Evolutionary conservation across 495 filamentous ascomycete species (phyloP).

Genomic region (Neurospora sp.): DNA sequence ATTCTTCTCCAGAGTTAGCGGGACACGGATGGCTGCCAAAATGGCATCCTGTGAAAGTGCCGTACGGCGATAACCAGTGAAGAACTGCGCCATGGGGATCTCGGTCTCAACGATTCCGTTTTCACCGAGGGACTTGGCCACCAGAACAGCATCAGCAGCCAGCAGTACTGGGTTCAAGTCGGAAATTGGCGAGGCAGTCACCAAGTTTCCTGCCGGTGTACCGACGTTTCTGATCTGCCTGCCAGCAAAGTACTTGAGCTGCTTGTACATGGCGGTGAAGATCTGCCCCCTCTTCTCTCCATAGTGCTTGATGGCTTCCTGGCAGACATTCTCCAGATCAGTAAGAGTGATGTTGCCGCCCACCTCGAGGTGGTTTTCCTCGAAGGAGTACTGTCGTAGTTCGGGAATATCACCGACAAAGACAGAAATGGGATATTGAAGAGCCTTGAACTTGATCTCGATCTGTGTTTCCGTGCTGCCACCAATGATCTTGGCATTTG

Average conservation of each 20-base stretch:
- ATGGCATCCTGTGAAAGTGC: slow-evolving; percentile 74
- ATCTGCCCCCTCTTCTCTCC: slow-evolving; percentile 61
- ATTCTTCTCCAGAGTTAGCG: slow-evolving; percentile 54
- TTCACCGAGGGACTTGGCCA: slow-evolving; percentile 62
- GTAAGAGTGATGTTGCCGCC: slow-evolving; percentile 89
- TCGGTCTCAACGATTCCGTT: slow-evolving; percentile 41
- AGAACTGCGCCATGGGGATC: slow-evolving; percentile 87
- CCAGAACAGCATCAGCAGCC: slow-evolving; percentile 68
- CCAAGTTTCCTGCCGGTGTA: slow-evolving; percentile 89
- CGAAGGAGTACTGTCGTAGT: slow-evolving; percentile 65
- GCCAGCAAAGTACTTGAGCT: slow-evolving; percentile 87
- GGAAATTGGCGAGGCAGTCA: slow-evolving; percentile 91
- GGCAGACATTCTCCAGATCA: slow-evolving; percentile 64
- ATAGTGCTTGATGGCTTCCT: slow-evolving; percentile 71
- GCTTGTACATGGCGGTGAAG: slow-evolving; percentile 64
- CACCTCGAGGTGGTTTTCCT: slow-evolving; percentile 72
- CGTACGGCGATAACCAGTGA: slow-evolving; percentile 82
- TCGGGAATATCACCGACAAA: slow-evolving; percentile 91
- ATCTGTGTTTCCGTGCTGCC: slow-evolving; percentile 97
- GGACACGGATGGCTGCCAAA: slow-evolving; percentile 79
- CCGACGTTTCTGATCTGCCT: slow-evolving; percentile 95
- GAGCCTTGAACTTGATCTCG: slow-evolving; percentile 94
- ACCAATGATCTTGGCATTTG: slow-evolving; percentile 86
- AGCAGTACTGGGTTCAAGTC: slow-evolving; percentile 94
- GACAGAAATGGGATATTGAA: slow-evolving; percentile 82